Evolutionary conservation across 1,284 basidiomycete genomes (phyloP).

Genomic region (Trichosporon ovoides): DNA sequence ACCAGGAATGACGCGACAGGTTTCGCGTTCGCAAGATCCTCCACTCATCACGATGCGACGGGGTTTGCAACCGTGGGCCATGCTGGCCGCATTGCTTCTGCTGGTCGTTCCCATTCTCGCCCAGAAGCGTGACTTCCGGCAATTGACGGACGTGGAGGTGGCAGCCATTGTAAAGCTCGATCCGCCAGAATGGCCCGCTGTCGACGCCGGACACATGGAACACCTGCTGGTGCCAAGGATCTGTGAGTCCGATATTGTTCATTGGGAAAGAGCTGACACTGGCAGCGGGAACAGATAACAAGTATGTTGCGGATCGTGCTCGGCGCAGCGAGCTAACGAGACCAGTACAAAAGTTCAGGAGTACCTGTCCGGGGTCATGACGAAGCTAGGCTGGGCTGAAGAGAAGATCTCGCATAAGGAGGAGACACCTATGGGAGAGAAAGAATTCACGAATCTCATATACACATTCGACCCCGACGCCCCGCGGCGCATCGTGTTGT

Average conservation of each 20-base stretch:
- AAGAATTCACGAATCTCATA: conserved; percentile 82
- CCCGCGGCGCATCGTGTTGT: conserved; percentile 70
- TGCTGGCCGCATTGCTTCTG: not conserved
- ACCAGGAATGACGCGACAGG: not conserved
- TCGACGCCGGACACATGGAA: conserved; percentile 58
- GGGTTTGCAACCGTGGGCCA: not conserved
- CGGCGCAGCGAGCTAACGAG: not conserved
- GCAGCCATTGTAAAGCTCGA: conserved; percentile 21
- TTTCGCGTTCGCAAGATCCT: not conserved
- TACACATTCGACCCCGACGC: conserved; percentile 90
- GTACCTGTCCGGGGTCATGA: conserved; percentile 66
- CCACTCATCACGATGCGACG: not conserved
- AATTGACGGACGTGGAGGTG: conserved; percentile 24
- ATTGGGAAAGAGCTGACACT: not conserved
- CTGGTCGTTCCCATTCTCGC: not conserved
- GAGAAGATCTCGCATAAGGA: conserved; percentile 58
- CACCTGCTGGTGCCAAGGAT: conserved; percentile 75
- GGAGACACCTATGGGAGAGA: conserved; percentile 75
- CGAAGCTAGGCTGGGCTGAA: conserved; percentile 72
- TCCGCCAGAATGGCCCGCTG: conserved; percentile 38
- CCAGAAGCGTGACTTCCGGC: conserved; percentile 21
- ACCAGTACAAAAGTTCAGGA: conserved; percentile 69
- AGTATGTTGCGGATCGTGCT: conserved; percentile 23
- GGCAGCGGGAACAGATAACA: conserved; percentile 46
- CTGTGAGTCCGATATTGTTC: conserved; percentile 54